Percentiles rank a stretch among this genome's conserved stretches.
Evolutionary conservation across 805 yeast genomes (phyloP).

Genomic region (Kazachstania psychrophila): DNA sequence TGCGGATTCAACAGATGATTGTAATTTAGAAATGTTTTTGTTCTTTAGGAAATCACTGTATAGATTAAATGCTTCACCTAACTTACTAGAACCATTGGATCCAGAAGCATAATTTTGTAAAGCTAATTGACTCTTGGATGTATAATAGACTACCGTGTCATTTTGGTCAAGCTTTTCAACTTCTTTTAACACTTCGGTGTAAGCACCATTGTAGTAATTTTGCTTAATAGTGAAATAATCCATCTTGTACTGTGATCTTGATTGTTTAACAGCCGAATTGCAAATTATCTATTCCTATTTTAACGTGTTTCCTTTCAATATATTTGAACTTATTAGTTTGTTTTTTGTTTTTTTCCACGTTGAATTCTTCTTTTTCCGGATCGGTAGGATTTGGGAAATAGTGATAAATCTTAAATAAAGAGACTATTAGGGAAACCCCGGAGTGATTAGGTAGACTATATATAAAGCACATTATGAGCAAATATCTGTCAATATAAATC

Average conservation of each 20-base stretch:
- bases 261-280: background rate
- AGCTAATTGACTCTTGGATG: slow-evolving; percentile 28
- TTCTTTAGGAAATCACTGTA: slow-evolving; percentile 21
- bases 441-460: too few relatives aligned
- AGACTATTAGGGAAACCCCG: too few relatives aligned
- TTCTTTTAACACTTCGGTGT: slow-evolving; percentile 35
- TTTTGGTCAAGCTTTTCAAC: slow-evolving; percentile 28
- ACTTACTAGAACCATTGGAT: slow-evolving; percentile 11
- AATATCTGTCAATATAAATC: too few relatives aligned
- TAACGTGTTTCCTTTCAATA: background rate
- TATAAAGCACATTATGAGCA: too few relatives aligned
- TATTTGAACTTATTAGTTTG: too few relatives aligned
- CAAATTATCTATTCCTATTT: background rate
- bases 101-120: slow-evolving; percentile 17
- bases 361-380: too few relatives aligned
- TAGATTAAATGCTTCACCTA: slow-evolving; percentile 25
- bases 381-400: too few relatives aligned
- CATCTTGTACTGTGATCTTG: slow-evolving; percentile 7
- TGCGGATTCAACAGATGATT: slow-evolving; percentile 7
- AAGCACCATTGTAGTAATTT: slow-evolving; percentile 54
- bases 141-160: slow-evolving; percentile 27
- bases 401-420: too few relatives aligned
- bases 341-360: background rate
- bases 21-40: slow-evolving; percentile 13
- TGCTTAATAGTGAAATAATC: slow-evolving; percentile 49